These are phyloP conservation scores for Brassica nigra DNA, from an alignment of 345 rosid species.

Conservation along the genomic window DNA sequence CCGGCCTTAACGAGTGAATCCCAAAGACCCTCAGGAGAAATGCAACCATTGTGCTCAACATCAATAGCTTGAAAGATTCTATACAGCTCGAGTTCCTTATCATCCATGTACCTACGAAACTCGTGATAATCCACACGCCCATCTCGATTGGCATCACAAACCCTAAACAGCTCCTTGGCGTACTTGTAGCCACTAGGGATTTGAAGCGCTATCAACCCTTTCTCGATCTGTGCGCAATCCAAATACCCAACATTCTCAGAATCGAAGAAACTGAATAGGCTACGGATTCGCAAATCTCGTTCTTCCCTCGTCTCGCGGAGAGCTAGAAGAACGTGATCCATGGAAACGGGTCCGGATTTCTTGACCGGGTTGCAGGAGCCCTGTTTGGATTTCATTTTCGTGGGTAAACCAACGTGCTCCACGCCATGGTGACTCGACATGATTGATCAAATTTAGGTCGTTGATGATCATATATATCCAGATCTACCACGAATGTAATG, in stretches of 20 bases:
- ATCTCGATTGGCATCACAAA: slow-evolving; percentile 63
- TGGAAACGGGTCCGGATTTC: slow-evolving; percentile 53
- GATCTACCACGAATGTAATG: slow-evolving; percentile 15
- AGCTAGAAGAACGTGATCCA: slow-evolving; percentile 73
- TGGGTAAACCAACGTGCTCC: slow-evolving; percentile 52
- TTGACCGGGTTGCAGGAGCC: slow-evolving; percentile 50
- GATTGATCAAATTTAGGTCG: slow-evolving; percentile 13
- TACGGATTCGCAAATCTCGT: slow-evolving; percentile 57
- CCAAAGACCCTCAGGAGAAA: slow-evolving; percentile 71
- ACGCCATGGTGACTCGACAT: slow-evolving; percentile 53
- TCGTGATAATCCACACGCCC: slow-evolving; percentile 70
- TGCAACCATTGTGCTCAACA: slow-evolving; percentile 71
- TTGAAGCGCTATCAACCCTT: slow-evolving; percentile 58
- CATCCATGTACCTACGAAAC: slow-evolving; percentile 75
- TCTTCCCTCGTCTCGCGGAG: slow-evolving; percentile 66
- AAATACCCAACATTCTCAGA: slow-evolving; percentile 50
- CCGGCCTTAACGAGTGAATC: slow-evolving; percentile 78
- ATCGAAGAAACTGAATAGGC: slow-evolving; percentile 65
- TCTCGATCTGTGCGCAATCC: slow-evolving; percentile 64
- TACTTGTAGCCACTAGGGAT: slow-evolving; percentile 67
- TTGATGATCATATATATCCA: slow-evolving; percentile 23
- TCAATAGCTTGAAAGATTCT: slow-evolving; percentile 73
- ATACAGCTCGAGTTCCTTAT: slow-evolving; percentile 73
- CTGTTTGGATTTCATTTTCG: slow-evolving; percentile 44
- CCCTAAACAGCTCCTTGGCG: slow-evolving; percentile 68